Base-by-base conservation (phyloP, 2,329 filamentous ascomycete genomes). In the Basipetospora sp. region DNA sequence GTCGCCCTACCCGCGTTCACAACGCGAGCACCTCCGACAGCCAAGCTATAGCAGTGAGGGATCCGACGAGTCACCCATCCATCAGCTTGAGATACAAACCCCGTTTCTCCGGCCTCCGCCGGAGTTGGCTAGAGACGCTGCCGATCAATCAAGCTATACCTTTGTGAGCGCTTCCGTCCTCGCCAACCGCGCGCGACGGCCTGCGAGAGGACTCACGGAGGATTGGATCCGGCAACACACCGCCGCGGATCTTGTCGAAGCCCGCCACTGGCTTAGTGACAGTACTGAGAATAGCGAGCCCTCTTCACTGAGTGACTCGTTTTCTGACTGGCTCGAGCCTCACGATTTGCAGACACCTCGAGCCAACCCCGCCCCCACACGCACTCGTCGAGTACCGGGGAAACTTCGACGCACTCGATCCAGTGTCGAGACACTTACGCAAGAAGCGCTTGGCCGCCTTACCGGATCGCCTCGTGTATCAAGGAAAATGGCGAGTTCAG, bases 211-310 rank as follows among this genome's bases (percentile, higher is more conserved):
- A 42, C 69, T 87, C 38, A 85, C 80, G 0, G 80, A 87, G 55
- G 80, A 86, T 62, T 88, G 83, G 83, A 85, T 90, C 46, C 79
- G 81, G 43, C 80, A 83, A 43, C 84, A 87, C 51, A 77, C 83
- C n/a, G 71, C 77, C n/a, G 71, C 72, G 45, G 74, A 79, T 46
- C 69, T 68, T 45, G 69, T 75, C 47, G 82, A 90, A 53, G 73
- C 74, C 46, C 75, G 74, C 43, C 79, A 85, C 57, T 93, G 85
- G 85, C 68, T 86, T 47, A 92, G 83, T 54, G 84, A 92, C 49
- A 60, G 52, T 48, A 62, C 39, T 42, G 46, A 43, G 52, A 73
- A 72, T 50, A 85, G 79, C 54, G 80, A 84, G 64, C 71, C 72
- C 63, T 81, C 77, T 69, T 82, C 77, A 64, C 49, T 78, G 73